A percentile compares a stretch with the other conserved stretches of the same genome.
phyloP scores from a whole-genome alignment of 2,329 filamentous ascomycete species.

The Cercospora sp. region DNA sequence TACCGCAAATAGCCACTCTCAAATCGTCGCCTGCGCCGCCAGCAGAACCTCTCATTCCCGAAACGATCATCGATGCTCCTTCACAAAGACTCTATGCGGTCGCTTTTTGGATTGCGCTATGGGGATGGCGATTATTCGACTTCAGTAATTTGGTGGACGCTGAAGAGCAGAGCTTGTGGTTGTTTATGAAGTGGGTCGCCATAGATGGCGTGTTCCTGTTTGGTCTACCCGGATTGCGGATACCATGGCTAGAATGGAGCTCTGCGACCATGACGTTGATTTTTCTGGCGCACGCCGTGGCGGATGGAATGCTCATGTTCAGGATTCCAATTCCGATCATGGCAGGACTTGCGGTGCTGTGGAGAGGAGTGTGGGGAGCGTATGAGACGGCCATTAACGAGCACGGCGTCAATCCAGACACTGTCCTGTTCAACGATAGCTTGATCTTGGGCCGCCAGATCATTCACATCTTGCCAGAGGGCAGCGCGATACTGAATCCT shows the following conservation, averaged over 20 bases:
- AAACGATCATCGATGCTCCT: constrained; percentile 80
- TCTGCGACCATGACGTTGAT: constrained; percentile 69
- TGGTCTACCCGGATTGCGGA: constrained; percentile 79
- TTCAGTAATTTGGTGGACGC: constrained; percentile 76
- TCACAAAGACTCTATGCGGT: constrained; percentile 86
- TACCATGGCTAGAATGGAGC: constrained; percentile 95
- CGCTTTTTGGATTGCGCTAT: constrained; percentile 72
- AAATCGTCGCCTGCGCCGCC: constrained; percentile 22
- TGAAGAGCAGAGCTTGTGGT: constrained; percentile 80
- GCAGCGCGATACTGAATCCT: constrained; percentile 83
- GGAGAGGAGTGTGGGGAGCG: constrained; percentile 78
- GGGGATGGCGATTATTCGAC: constrained; percentile 85
- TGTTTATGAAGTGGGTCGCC: constrained; percentile 90
- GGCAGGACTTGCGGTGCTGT: constrained; percentile 68
- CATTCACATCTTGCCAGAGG: constrained; percentile 95
- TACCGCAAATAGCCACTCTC: constrained; percentile 28
- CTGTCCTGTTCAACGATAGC: constrained; percentile 86
- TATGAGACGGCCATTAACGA: constrained; percentile 93
- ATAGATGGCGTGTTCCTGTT: constrained; percentile 87
- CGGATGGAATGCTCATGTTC: constrained; percentile 91
- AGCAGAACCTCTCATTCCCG: constrained; percentile 70
- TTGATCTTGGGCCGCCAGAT: constrained; percentile 95
- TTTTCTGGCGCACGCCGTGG: constrained; percentile 68
- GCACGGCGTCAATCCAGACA: constrained; percentile 81
- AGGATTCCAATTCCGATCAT: constrained; percentile 77